Percentiles rank a stretch among this genome's conserved stretches.
phyloP scores from a whole-genome alignment of 1,284 basidiomycete species.

The Coniferiporia weirii region DNA sequence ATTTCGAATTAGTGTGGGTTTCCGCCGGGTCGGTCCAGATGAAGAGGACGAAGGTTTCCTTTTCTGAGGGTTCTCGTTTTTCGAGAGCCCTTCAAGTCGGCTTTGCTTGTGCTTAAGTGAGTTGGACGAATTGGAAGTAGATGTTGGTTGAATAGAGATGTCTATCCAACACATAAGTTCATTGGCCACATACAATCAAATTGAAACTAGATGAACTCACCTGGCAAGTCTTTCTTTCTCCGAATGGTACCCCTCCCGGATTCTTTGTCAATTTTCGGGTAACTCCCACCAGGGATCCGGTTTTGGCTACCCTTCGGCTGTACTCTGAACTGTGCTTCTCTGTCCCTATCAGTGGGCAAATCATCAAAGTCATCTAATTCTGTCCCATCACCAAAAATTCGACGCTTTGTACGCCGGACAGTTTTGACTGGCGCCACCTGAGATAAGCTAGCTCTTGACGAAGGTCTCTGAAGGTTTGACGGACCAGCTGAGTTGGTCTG shows the following conservation, averaged over 20 bases:
- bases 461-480: constrained; percentile 45
- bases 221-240: constrained; percentile 42
- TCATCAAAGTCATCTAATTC: constrained; percentile 92
- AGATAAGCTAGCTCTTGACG: constrained; percentile 27
- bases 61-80: constrained; percentile 42
- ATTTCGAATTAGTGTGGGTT: constrained; percentile 85
- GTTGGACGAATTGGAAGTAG: constrained; percentile 25
- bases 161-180: constrained; percentile 30
- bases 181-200: constrained; percentile 12
- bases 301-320: constrained; percentile 62
- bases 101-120: constrained; percentile 28
- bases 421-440: constrained; percentile 55
- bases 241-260: constrained; percentile 48
- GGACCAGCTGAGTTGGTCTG: constrained; percentile 28
- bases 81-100: constrained; percentile 39
- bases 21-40: constrained; percentile 46
- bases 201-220: constrained; percentile 30
- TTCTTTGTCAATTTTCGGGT: constrained; percentile 29
- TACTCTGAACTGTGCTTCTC: constrained; percentile 66
- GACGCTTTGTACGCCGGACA: constrained; percentile 69
- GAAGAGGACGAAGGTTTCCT: constrained; percentile 41
- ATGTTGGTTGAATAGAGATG: constrained; percentile 37
- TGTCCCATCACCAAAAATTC: constrained; percentile 85
- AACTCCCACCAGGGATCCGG: constrained; percentile 52
- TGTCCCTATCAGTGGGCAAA: constrained; percentile 79